phyloP scores from a whole-genome alignment of 1,284 basidiomycete genomes.

The Marasmius tenuissimus region DNA sequence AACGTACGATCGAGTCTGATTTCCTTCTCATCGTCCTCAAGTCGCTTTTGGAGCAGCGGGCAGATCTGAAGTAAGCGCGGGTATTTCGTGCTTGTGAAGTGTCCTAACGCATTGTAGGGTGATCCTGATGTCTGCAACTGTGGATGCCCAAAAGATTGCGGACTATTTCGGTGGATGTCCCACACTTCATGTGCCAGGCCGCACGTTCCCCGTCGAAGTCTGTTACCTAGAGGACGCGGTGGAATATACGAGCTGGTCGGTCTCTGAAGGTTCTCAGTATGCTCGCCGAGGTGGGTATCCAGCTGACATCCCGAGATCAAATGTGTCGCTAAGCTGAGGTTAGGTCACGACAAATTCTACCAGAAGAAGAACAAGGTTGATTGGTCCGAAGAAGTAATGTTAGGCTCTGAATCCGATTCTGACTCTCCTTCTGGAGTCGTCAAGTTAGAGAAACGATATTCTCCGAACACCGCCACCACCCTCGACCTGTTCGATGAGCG shows the following conservation, averaged over 20 bases:
- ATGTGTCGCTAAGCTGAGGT: constrained; percentile 3
- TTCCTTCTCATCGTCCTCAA: constrained; percentile 96
- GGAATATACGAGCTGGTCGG: constrained; percentile 82
- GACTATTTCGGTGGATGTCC: constrained; percentile 91
- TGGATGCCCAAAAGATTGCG: constrained; percentile 95
- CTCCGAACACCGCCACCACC: constrained; percentile 71
- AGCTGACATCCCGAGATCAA: neutral
- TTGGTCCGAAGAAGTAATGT: constrained; percentile 71
- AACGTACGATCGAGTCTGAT: constrained; percentile 96
- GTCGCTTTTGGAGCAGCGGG: constrained; percentile 78
- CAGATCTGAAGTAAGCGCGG: constrained; percentile 74
- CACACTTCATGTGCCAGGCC: constrained; percentile 86
- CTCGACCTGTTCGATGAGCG: constrained; percentile 90
- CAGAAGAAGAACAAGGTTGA: constrained; percentile 63
- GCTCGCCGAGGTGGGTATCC: constrained; percentile 63
- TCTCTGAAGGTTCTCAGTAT: constrained; percentile 86
- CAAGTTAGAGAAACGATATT: constrained; percentile 75
- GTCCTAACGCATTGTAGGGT: constrained; percentile 52
- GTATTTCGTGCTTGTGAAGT: neutral
- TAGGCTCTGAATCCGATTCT: constrained; percentile 72
- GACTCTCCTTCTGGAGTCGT: constrained; percentile 51
- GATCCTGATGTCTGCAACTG: constrained; percentile 96
- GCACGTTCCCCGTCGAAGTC: constrained; percentile 95
- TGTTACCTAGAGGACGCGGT: constrained; percentile 93
- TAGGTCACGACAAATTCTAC: constrained; percentile 63